Conservation (phyloP, 2,329 filamentous ascomycete species). For the Phyllosticta citrichinensis region DNA sequence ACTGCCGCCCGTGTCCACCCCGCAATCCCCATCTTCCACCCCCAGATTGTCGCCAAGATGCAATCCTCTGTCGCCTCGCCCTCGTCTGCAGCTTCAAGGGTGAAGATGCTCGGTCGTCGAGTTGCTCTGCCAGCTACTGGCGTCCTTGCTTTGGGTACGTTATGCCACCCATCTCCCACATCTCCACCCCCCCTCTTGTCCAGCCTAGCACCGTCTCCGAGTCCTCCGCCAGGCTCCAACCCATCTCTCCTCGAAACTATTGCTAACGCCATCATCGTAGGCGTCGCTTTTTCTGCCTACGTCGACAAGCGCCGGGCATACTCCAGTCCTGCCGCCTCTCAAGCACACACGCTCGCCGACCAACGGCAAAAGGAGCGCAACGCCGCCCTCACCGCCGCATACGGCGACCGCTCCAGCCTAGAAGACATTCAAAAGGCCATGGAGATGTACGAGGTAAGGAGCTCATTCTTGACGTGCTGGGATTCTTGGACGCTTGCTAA, state of each 20-base stretch:
- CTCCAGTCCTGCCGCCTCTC: background rate
- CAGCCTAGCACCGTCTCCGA: background rate
- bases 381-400: conserved; percentile 7
- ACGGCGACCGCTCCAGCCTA: conserved; percentile 7
- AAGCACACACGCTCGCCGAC: background rate
- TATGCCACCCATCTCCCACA: background rate
- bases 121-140: conserved; percentile 4
- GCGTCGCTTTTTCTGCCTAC: conserved; percentile 3
- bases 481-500: background rate
- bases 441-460: conserved; percentile 9
- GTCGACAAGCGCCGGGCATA: conserved; percentile 3
- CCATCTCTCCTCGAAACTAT: background rate
- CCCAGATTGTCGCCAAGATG: conserved; percentile 5
- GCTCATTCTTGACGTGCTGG: too few species aligned
- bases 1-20: conserved; percentile 11
- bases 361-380: conserved; percentile 6
- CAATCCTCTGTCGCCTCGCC: background rate
- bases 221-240: background rate
- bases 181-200: background rate
- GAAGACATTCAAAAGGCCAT: conserved; percentile 10
- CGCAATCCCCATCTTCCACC: conserved; percentile 2
- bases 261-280: background rate
- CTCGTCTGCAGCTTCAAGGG: background rate
- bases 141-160: conserved; percentile 4
- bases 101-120: background rate